Conservation (phyloP, 495 filamentous ascomycete species). For the Penicillium maclennaniae region DNA sequence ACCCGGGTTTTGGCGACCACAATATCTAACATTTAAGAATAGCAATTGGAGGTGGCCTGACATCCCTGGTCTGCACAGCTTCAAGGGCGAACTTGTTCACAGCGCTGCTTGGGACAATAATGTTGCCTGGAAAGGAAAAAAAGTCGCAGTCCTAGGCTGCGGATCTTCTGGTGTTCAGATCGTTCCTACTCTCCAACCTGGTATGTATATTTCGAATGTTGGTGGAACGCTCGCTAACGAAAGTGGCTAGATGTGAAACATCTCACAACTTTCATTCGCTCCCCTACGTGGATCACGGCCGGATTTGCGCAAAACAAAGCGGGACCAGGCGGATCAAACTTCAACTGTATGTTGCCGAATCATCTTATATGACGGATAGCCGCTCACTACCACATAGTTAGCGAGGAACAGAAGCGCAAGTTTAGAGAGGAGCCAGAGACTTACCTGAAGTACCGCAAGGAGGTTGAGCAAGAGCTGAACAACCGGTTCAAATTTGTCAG, state of each 20-base stretch:
- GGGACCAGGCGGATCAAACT: constrained; percentile 17
- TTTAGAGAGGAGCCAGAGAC: constrained; percentile 3
- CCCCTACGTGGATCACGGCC: too few relatives aligned
- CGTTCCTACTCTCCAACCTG: constrained; percentile 45
- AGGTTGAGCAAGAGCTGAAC: constrained; percentile 3
- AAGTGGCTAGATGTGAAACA: not conserved
- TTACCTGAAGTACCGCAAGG: constrained; percentile 27
- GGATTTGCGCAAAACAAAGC: too few relatives aligned
- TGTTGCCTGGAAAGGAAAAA: constrained; percentile 43
- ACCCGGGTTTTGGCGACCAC: too few relatives aligned
- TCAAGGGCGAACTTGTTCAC: constrained; percentile 47
- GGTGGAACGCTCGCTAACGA: too few relatives aligned
- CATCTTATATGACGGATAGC: too few relatives aligned
- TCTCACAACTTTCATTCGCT: too few relatives aligned
- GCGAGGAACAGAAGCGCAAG: constrained; percentile 24
- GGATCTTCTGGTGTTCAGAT: constrained; percentile 51
- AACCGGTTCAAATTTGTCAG: too few relatives aligned
- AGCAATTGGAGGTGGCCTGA: constrained; percentile 34
- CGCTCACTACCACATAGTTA: constrained; percentile 13
- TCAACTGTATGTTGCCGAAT: too few relatives aligned
- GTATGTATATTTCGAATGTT: too few relatives aligned
- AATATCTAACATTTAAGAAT: too few relatives aligned
- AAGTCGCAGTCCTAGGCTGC: constrained; percentile 49
- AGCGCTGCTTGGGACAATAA: constrained; percentile 47
- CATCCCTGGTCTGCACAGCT: constrained; percentile 45